Conservation (phyloP, 179 eudicot species). For the Beta lomatogona region DNA sequence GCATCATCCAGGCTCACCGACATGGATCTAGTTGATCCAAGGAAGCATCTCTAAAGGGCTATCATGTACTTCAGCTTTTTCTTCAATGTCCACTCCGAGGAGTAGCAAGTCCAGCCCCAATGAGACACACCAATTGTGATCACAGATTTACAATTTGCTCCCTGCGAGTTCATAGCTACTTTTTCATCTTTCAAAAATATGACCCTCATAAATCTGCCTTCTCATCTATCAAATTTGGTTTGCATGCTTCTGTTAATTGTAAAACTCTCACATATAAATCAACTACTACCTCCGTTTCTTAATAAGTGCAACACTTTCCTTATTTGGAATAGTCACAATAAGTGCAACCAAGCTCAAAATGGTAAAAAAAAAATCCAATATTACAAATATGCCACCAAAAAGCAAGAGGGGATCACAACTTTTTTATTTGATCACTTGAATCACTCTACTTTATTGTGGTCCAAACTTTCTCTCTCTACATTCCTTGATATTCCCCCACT, state of each 20-base stretch:
- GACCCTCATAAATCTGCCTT: background rate
- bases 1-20: background rate
- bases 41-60: no score
- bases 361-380: no score
- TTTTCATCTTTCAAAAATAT: slow-evolving; percentile 2
- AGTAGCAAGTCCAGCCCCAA: background rate
- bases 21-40: background rate
- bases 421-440: no score
- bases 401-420: no score
- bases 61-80: background rate
- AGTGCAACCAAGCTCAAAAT: no score
- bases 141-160: background rate
- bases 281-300: no score
- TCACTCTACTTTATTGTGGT: no score
- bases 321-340: no score
- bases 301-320: no score
- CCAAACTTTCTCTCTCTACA: no score
- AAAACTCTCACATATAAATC: background rate
- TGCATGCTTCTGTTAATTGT: background rate
- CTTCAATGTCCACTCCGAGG: background rate
- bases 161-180: slow-evolving; percentile 6
- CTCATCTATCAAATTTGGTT: background rate
- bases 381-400: no score
- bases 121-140: background rate
- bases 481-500: no score